Evolutionary conservation across 2,329 filamentous ascomycete species (phyloP).

Genomic region (Phoma herbarum): DNA sequence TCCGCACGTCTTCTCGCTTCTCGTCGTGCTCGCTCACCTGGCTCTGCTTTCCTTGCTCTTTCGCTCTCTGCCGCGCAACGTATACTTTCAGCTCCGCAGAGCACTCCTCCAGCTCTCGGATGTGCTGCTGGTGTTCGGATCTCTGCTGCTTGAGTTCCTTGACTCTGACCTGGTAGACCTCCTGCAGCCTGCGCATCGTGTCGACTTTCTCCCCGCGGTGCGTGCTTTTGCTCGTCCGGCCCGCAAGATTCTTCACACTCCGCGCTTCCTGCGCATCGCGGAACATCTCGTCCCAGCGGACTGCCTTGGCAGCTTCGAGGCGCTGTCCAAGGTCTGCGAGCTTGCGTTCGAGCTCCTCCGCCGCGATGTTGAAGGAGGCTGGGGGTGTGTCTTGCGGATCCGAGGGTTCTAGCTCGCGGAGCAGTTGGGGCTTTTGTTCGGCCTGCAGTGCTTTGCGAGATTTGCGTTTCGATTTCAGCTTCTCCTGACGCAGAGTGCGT

Average conservation of each 20-base stretch:
- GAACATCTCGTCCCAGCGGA: neutral
- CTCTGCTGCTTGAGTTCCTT: neutral
- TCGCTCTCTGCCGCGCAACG: neutral
- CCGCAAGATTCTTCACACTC: neutral
- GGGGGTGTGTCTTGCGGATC: neutral
- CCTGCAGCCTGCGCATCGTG: too few relatives aligned
- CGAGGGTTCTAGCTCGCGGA: slow-evolving; percentile 4
- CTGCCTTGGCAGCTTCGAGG: neutral
- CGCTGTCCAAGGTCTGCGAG: slow-evolving; percentile 1
- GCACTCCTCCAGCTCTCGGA: neutral
- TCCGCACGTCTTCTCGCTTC: slow-evolving; percentile 1
- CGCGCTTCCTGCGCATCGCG: neutral
- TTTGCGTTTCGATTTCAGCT: neutral
- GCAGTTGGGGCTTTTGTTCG: neutral
- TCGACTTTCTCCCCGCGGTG: neutral
- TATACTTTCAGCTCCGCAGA: neutral
- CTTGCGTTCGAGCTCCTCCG: neutral
- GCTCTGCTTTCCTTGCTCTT: neutral
- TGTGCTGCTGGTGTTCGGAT: neutral
- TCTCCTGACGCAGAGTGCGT: neutral
- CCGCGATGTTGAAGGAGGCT: neutral
- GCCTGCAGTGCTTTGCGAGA: neutral
- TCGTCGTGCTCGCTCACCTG: neutral
- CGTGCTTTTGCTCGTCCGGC: neutral
- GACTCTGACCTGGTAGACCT: neutral